These are phyloP conservation scores for Sarocladium kiliense DNA, from an alignment of 2,329 filamentous ascomycete genomes.

Conservation along the genomic window DNA sequence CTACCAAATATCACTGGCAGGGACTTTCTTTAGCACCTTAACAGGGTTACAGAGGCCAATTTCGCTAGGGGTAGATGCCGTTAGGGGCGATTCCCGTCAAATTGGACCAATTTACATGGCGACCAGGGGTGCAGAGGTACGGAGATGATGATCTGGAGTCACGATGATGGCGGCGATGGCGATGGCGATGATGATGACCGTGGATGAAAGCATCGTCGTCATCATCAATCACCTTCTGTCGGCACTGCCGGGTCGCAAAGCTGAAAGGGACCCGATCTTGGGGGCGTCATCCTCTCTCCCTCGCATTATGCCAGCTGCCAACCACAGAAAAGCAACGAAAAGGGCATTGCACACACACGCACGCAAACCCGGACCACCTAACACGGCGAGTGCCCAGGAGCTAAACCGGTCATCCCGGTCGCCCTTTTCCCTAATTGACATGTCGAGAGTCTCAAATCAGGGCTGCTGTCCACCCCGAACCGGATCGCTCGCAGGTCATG, in stretches of 20 bases:
- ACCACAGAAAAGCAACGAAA: too few relatives aligned
- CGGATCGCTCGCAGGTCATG: background rate
- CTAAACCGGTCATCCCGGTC: constrained; percentile 5
- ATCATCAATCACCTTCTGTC: too few relatives aligned
- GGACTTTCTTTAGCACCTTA: too few relatives aligned
- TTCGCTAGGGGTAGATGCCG: constrained; percentile 9
- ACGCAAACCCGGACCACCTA: background rate
- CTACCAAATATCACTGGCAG: too few relatives aligned
- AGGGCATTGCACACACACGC: too few relatives aligned
- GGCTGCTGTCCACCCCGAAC: background rate
- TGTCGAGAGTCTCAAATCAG: background rate
- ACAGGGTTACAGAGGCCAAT: background rate
- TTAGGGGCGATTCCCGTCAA: constrained; percentile 13
- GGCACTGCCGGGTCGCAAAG: too few relatives aligned
- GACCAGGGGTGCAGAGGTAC: background rate
- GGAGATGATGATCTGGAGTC: background rate
- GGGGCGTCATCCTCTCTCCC: too few relatives aligned
- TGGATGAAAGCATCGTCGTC: too few relatives aligned
- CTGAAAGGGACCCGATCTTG: too few relatives aligned
- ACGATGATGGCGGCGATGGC: background rate
- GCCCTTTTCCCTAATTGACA: background rate
- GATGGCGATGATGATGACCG: background rate
- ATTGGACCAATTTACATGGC: constrained; percentile 3
- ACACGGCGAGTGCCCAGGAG: background rate
- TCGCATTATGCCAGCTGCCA: too few relatives aligned